Evolutionary conservation across 177 flowering plant genomes (phyloP), one percentile per base, ranked within the genome.

Genomic region (Vitis hybrid): DNA sequence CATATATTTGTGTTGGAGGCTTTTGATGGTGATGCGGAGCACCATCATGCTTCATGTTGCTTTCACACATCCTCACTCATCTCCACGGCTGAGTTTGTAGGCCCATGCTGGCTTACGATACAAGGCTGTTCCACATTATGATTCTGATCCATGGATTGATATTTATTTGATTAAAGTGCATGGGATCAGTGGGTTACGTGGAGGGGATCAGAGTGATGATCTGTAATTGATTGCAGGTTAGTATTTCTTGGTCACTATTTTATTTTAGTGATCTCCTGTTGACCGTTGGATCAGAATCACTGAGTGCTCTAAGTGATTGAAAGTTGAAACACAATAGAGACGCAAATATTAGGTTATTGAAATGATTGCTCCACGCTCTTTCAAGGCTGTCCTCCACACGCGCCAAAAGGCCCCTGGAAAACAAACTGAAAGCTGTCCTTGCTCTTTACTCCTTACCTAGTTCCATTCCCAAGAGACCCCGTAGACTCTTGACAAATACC

Each of bases 211-310:
- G 45, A 40, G 5, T 54, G 56, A 54, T 54, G n/a, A 54, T 54
- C 3, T 12, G 56, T n/a, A 17, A 21, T 57, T 10, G 30, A 18
- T 5, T 3, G 60, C 60, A 57, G 18, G 10, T 57, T 17, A 57
- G 15, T 32, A 59, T 26, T 59, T 26, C 40, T 10, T 3, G 11
- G 5, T 11, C 13, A 26, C 11, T 26, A 59, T 59, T 59, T 59
- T 57, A 21, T 19, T 59, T 11, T 5, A 40, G 14, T 62, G 51
- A 60, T 62, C 15, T 30, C 10, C n/a, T 40, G 11, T 62, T 62
- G 64, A 62, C 64, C 64, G 64, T 62, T 34, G 19, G 64, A 62
- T 62, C 12, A 34, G 64, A 62, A 62, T 32, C 62, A 40, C 10
- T 10, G 10, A 2, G 60, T 8, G 9, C 9, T 5, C 19, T 2